Percentiles rank a stretch among this genome's conserved stretches.
Conservation (phyloP, 148 eudicot species). For the Vaccinium myrtillus region DNA sequence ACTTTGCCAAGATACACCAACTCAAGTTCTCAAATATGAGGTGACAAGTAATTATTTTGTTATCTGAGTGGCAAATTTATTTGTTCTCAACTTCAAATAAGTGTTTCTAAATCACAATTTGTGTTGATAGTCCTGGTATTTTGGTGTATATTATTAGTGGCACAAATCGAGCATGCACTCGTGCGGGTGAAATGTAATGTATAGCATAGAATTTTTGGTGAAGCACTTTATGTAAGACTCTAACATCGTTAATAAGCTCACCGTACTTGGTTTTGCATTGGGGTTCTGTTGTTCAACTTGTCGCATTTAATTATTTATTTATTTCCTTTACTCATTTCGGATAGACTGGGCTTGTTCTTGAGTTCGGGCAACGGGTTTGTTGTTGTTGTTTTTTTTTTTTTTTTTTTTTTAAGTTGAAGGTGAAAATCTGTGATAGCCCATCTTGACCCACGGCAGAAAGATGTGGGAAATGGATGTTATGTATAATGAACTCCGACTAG, state of each 20-base stretch:
- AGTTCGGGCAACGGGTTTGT: neutral
- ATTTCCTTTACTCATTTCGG: neutral
- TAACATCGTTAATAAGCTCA: neutral
- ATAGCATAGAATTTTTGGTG: constrained; percentile 9
- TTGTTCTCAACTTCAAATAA: neutral
- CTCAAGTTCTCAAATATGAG: neutral
- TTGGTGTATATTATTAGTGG: neutral
- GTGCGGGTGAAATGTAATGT: constrained; percentile 8
- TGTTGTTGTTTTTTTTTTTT: too few relatives aligned
- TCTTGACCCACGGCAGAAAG: too few relatives aligned
- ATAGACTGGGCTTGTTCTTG: neutral
- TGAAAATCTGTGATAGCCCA: too few relatives aligned
- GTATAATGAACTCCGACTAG: too few relatives aligned
- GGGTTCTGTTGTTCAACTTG: neutral
- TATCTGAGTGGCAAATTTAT: neutral
- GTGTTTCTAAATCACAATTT: neutral
- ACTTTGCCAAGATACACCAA: neutral
- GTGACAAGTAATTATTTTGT: neutral
- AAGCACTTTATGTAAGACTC: constrained; percentile 7
- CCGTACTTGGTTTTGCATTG: neutral
- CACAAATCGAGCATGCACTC: neutral
- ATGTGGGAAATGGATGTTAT: too few relatives aligned
- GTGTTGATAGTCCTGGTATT: neutral
- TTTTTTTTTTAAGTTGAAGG: too few relatives aligned
- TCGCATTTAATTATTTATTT: neutral